Evolutionary conservation across 2,329 filamentous ascomycete species (phyloP), one percentile per base, ranked within the genome.

Genomic region (Lecanicillium sp.): DNA sequence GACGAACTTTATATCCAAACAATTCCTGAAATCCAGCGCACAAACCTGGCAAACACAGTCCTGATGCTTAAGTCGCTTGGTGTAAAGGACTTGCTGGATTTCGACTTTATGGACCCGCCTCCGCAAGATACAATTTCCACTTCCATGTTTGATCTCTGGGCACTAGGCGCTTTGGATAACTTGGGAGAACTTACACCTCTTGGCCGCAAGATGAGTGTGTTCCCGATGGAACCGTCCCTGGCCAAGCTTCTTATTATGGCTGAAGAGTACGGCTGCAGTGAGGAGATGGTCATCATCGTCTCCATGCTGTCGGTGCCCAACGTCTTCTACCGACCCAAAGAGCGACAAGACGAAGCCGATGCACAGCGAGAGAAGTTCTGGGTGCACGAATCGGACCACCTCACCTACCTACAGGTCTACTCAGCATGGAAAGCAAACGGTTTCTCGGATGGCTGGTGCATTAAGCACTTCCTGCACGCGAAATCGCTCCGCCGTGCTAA

Each of bases 31-130:
- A 97, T 98, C 30, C 92, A 98, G 62, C 78, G 92, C 14, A 98
- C 92, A 1, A 98, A 97, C 52, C 76, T 98, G 2, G 83, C 87
- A 53, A 97, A 97, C 52, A 97, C 89, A 0, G 90, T 98, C 3
- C 71, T 98, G 12, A 77, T 98, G 35, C 73, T 98, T 33, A 98
- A 98, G 57, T 95, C 87, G 0, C 74, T 98, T 1, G 92, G 92
- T 0, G 90, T 98, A 14, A 90, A 87, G 55, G 89, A 98, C 49
- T 70, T 98, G 9, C 66, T 98, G 1, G 90, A 98, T 59, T 98
- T 98, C 55, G 88, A 97, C 58, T 98, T 98, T 52, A 97, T 98
- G 90, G 92, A 98, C 50, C 92, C 92, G 2, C 92, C 92, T 6
- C 92, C 92, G 0, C 92, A 98, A 62, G 94, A 98, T 54, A 96